Evolutionary conservation across 148 eudicot species (phyloP).

Genomic region (Chenopodium formosanum): DNA sequence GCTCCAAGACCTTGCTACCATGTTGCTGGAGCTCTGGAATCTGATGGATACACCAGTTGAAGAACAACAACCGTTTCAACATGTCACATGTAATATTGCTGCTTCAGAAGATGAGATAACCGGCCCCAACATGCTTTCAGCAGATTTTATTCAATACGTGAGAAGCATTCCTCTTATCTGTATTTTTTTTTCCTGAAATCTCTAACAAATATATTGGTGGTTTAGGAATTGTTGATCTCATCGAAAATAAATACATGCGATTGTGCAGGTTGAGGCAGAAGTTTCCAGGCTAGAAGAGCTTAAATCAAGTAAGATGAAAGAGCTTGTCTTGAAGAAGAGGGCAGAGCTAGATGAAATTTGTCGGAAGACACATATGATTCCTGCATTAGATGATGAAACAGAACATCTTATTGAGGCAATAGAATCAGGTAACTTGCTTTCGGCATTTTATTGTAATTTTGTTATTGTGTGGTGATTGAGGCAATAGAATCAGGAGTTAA

Average conservation of each 20-base stretch:
- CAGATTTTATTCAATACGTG: constrained; percentile 60
- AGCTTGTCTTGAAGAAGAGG: constrained; percentile 84
- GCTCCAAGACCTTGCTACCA: constrained; percentile 79
- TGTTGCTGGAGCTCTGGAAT: constrained; percentile 73
- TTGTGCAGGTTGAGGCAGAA: constrained; percentile 76
- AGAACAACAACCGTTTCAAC: constrained; percentile 72
- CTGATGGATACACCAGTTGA: constrained; percentile 84
- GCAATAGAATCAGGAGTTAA: constrained; percentile 75
- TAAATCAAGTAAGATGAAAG: constrained; percentile 90
- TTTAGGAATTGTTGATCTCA: not conserved
- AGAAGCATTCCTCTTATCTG: constrained; percentile 23
- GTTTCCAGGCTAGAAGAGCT: constrained; percentile 80
- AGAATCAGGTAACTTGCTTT: constrained; percentile 58
- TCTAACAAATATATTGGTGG: not conserved
- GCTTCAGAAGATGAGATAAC: constrained; percentile 76
- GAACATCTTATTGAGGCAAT: constrained; percentile 65
- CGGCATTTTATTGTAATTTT: not conserved
- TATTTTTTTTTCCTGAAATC: not conserved
- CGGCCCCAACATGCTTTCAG: constrained; percentile 64
- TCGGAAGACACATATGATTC: constrained; percentile 73
- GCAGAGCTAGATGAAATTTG: constrained; percentile 80
- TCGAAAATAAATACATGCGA: not conserved
- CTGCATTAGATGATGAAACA: constrained; percentile 48
- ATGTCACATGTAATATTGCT: constrained; percentile 71
- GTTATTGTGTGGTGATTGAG: constrained; percentile 25